Evolutionary conservation across 73 alveolate species (phyloP), one percentile per base, ranked within the genome.

Genomic region (Paramecium bursaria): DNA sequence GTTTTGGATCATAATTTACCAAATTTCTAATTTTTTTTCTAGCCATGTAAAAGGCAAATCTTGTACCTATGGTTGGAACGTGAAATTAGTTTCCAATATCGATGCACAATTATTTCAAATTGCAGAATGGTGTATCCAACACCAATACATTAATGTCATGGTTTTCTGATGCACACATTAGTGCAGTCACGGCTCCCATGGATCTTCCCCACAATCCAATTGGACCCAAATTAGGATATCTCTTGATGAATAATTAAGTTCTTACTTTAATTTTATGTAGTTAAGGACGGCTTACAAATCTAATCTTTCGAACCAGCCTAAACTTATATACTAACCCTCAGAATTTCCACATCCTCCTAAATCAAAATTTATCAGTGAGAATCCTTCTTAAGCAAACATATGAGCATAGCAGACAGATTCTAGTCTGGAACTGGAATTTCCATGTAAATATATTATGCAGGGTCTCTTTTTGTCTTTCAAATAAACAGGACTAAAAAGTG

Each of bases 161-260:
- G 44, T 88, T 90, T 75, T 92, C 80, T 39, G 74, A 92, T 22
- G 91, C 94, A 79, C 91, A 86, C 90, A 90, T 76, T 2, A 94
- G 60, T 2, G 97, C 95, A 19, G 99, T 94, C 4, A 94, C 99
- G 3, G 98, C 97, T 4, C 99, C 99, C 98, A 94, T 94, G 27
- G 96, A 87, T 50, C 99, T 87, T 13, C 99, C 99, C 98, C 99
- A 95, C 46, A 95, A 51, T 4, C 96, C 99, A 13, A 95, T 90
- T 21, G 92, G 88, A 46, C 96, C 90, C 7, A 91, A 94, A 47
- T 73, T 85, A 57, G 86, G 53, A 39, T 48, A 76, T 15, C 86
- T 46, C 27, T 86, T 31, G 50, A 22, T 88, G 57, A 55, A 87
- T 74, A 80, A 31, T 60, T 21, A 15, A 53, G 11, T 10, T 26